These are phyloP conservation scores for Moringa oleifera DNA, from an alignment of 345 rosid genomes.

Conservation along the genomic window DNA sequence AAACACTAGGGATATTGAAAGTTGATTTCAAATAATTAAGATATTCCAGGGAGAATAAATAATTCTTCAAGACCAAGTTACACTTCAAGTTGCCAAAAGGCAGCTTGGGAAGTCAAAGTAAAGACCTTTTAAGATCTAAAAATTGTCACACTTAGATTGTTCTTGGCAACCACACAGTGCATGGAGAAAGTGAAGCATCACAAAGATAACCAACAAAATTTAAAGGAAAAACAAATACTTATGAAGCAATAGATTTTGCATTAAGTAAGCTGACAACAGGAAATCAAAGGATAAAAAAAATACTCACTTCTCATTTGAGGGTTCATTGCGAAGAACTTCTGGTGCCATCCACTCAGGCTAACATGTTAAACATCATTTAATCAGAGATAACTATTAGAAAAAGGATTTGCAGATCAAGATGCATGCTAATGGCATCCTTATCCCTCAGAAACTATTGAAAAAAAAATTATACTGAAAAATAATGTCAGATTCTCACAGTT, in stretches of 20 bases:
- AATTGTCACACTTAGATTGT: too few relatives aligned
- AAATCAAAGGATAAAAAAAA: conserved; percentile 5
- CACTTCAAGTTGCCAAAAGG: too few relatives aligned
- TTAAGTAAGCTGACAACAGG: not conserved
- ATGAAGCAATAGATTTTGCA: not conserved
- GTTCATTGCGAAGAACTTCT: conserved; percentile 94
- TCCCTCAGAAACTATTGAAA: conserved; percentile 3
- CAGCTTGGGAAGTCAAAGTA: too few relatives aligned
- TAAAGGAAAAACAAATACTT: too few relatives aligned
- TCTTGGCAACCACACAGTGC: not conserved
- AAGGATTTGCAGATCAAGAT: conserved; percentile 3
- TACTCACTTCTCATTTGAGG: conserved; percentile 94
- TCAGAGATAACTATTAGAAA: conserved; percentile 19
- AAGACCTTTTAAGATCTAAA: too few relatives aligned
- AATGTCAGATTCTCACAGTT: conserved; percentile 50
- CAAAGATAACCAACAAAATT: too few relatives aligned
- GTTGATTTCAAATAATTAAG: too few relatives aligned
- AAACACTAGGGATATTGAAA: too few relatives aligned
- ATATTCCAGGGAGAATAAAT: too few relatives aligned
- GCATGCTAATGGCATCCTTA: not conserved
- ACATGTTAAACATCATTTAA: conserved; percentile 24
- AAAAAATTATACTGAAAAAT: not conserved
- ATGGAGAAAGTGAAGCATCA: too few relatives aligned
- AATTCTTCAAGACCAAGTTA: too few relatives aligned
- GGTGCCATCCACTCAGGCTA: conserved; percentile 99